Evolutionary conservation across 2,329 filamentous ascomycete species (phyloP).

Genomic region (Aureobasidium lini): DNA sequence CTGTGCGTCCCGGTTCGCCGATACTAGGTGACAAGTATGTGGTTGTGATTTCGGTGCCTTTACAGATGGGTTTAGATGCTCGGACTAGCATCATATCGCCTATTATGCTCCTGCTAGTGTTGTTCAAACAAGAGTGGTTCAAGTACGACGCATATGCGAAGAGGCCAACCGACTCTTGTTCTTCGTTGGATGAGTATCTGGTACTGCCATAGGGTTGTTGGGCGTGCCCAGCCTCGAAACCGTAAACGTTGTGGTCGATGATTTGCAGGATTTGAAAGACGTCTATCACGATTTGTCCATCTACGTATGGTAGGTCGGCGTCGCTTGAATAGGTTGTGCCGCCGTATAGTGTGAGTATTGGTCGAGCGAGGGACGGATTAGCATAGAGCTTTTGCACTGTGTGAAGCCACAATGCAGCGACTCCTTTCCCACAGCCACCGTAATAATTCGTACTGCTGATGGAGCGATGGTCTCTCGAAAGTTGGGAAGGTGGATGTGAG

Average conservation of each 20-base stretch:
- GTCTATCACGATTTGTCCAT: not conserved
- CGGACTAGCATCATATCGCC: slow-evolving; percentile 37
- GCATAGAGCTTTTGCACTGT: not conserved
- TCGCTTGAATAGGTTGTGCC: not conserved
- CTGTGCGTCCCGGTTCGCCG: not conserved
- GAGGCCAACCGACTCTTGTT: slow-evolving; percentile 18
- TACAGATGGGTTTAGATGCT: slow-evolving; percentile 31
- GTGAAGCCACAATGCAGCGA: not conserved
- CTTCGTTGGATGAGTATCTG: not conserved
- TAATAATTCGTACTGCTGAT: not conserved
- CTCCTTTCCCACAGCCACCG: not conserved
- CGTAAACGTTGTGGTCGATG: not conserved
- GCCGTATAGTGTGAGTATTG: not conserved
- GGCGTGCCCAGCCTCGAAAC: not conserved
- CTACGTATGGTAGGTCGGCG: not conserved
- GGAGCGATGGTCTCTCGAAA: not conserved
- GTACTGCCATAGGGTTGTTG: not conserved
- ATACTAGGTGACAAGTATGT: not conserved
- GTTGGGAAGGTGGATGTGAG: not conserved
- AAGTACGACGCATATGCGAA: slow-evolving; percentile 36
- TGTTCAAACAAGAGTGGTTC: slow-evolving; percentile 37
- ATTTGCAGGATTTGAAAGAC: not conserved
- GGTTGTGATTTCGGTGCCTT: slow-evolving; percentile 18
- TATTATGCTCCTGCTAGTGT: slow-evolving; percentile 30
- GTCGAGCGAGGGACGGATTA: not conserved